phyloP scores from a whole-genome alignment of 345 rosid genomes.

The Eucalyptus sp. region DNA sequence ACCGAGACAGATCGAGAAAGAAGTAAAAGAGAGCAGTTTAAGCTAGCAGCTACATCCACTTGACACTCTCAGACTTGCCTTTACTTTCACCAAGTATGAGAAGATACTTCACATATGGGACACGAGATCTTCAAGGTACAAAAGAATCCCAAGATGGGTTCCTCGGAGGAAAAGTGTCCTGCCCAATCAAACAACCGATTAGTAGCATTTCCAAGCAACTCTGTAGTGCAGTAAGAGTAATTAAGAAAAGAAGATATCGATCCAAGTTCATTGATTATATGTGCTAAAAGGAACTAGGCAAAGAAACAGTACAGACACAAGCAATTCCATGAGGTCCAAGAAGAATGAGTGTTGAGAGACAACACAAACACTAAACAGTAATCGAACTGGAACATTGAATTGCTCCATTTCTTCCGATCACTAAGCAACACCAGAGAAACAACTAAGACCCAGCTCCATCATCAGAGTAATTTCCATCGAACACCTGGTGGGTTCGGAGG shows the following conservation, averaged over 20 bases:
- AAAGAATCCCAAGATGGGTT: conserved; percentile 42
- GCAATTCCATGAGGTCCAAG: neutral
- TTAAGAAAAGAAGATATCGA: too few species aligned
- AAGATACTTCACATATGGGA: conserved; percentile 20
- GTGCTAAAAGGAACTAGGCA: neutral
- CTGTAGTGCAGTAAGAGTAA: neutral
- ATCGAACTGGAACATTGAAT: too few species aligned
- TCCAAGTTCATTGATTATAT: neutral
- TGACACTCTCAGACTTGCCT: too few species aligned
- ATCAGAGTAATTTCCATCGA: too few species aligned
- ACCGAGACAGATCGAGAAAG: too few species aligned
- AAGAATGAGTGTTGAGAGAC: too few species aligned
- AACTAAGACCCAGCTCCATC: too few species aligned
- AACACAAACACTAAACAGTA: too few species aligned
- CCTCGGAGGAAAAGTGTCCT: conserved; percentile 66
- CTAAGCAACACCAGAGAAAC: too few species aligned
- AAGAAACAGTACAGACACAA: neutral
- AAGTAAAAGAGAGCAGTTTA: neutral
- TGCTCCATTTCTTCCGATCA: neutral
- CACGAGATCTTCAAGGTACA: conserved; percentile 21
- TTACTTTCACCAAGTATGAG: neutral
- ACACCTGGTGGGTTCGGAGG: conserved; percentile 24
- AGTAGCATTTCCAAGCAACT: neutral
- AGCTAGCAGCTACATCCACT: neutral
- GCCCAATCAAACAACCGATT: neutral